These are phyloP conservation scores for Peribolospora baueri DNA, from an alignment of 768 basidiomycete species.

Conservation along the genomic window DNA sequence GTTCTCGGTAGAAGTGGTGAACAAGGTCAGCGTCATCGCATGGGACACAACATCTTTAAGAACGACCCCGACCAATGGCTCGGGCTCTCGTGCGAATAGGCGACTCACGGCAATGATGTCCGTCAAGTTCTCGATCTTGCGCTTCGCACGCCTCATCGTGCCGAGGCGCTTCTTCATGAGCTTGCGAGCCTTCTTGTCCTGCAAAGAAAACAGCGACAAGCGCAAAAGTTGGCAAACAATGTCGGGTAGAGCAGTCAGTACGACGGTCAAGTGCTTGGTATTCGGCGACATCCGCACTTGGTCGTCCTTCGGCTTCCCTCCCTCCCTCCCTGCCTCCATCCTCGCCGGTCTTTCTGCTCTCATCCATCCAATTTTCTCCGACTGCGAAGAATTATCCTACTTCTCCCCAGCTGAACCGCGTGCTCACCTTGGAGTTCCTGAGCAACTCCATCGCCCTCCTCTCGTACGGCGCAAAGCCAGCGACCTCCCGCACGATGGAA, in stretches of 20 bases:
- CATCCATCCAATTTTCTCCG: too few relatives aligned
- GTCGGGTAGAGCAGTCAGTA: neutral
- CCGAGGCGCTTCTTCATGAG: slow-evolving; percentile 99
- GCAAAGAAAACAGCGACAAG: neutral
- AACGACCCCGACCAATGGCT: too few relatives aligned
- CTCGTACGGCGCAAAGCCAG: slow-evolving; percentile 93
- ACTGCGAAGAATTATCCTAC: too few relatives aligned
- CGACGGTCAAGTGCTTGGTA: too few relatives aligned
- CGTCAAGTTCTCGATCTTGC: slow-evolving; percentile 91
- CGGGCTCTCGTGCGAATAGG: too few relatives aligned
- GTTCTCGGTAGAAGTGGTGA: too few relatives aligned
- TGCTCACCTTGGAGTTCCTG: slow-evolving; percentile 8
- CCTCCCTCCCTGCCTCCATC: too few relatives aligned
- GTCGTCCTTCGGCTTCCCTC: too few relatives aligned
- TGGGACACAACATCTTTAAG: too few relatives aligned
- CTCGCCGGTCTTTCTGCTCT: too few relatives aligned
- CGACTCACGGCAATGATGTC: slow-evolving; percentile 36
- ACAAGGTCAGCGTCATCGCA: too few relatives aligned
- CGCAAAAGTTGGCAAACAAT: neutral
- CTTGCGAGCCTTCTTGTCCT: slow-evolving; percentile 99
- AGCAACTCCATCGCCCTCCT: slow-evolving; percentile 80
- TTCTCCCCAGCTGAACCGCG: neutral
- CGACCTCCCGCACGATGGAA: slow-evolving; percentile 83
- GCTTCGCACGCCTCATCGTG: slow-evolving; percentile 91
- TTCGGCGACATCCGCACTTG: too few relatives aligned